Evolutionary conservation across 371 early-diverging fungal genomes (phyloP).

Genomic region (Massospora cicadina): DNA sequence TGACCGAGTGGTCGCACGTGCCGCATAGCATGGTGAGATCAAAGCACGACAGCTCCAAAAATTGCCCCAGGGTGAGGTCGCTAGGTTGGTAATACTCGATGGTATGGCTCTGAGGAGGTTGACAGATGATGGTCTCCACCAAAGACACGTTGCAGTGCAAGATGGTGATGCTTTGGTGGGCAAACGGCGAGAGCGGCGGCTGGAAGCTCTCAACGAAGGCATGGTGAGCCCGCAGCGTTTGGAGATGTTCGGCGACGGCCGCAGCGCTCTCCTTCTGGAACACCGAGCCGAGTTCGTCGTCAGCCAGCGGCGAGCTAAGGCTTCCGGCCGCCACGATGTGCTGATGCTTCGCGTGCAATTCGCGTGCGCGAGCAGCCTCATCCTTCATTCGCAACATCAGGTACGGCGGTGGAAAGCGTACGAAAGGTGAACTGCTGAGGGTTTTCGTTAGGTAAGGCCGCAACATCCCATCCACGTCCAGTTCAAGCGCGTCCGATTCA

Average conservation of each 20-base stretch:
- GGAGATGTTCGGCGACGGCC: slow-evolving; percentile 21
- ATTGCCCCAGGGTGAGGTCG: slow-evolving; percentile 76
- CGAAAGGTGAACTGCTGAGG: slow-evolving; percentile 65
- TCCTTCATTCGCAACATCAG: slow-evolving; percentile 44
- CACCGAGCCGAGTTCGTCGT: not conserved
- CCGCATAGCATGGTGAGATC: slow-evolving; percentile 42
- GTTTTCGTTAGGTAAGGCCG: slow-evolving; percentile 37
- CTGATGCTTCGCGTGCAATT: slow-evolving; percentile 11
- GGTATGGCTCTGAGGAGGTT: slow-evolving; percentile 43
- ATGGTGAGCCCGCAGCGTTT: slow-evolving; percentile 29
- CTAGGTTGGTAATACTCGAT: slow-evolving; percentile 65
- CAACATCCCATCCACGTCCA: slow-evolving; percentile 16
- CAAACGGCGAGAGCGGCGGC: slow-evolving; percentile 35
- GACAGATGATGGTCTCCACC: slow-evolving; percentile 44
- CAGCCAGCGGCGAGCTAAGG: not conserved
- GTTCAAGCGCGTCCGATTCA: not conserved
- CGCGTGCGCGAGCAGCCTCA: slow-evolving; percentile 29
- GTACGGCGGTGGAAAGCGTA: slow-evolving; percentile 64
- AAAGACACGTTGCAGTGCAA: slow-evolving; percentile 52
- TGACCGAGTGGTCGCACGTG: slow-evolving; percentile 48
- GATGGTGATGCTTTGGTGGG: slow-evolving; percentile 46
- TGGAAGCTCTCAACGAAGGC: slow-evolving; percentile 31
- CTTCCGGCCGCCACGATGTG: not conserved
- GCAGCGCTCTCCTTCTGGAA: not conserved
- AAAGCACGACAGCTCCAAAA: slow-evolving; percentile 60